These are phyloP conservation scores for Penicillium ucsense DNA, from an alignment of 495 filamentous ascomycete species.

Conservation along the genomic window DNA sequence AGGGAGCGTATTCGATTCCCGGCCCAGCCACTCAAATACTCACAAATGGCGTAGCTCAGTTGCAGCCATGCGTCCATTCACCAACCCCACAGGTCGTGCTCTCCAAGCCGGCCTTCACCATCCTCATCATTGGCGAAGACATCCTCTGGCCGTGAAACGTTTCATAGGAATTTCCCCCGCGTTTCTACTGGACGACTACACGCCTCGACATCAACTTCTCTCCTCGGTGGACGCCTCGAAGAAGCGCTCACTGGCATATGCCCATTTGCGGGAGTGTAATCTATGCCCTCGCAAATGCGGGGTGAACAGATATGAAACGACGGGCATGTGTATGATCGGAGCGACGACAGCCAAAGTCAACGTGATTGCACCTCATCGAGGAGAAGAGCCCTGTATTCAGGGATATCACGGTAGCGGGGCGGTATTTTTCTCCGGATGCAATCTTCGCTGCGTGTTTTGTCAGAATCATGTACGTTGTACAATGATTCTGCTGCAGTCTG, in stretches of 20 bases:
- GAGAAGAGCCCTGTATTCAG: conserved; percentile 63
- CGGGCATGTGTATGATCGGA: conserved; percentile 66
- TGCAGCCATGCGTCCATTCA: conserved; percentile 7
- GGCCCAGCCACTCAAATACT: no score
- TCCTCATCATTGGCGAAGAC: background rate
- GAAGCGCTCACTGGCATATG: conserved; percentile 57
- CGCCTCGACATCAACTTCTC: conserved; percentile 54
- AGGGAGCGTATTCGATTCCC: no score
- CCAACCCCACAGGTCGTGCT: conserved; percentile 1
- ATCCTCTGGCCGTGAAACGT: conserved; percentile 14
- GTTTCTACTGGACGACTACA: conserved; percentile 65
- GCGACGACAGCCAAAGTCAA: conserved; percentile 61
- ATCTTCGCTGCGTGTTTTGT: conserved; percentile 70
- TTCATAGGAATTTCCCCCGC: conserved; percentile 63
- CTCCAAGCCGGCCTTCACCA: background rate
- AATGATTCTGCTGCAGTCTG: no score
- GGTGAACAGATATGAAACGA: conserved; percentile 63
- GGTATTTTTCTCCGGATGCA: conserved; percentile 70
- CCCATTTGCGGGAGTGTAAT: conserved; percentile 64
- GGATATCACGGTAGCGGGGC: conserved; percentile 64
- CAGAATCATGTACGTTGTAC: conserved; percentile 50
- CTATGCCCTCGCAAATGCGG: conserved; percentile 64
- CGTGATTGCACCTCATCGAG: conserved; percentile 55
- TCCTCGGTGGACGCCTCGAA: conserved; percentile 47
- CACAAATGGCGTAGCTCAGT: no score